Evolutionary conservation across 345 rosid genomes (phyloP), one percentile per base, ranked within the genome.

Genomic region (Populus ilicifolia): DNA sequence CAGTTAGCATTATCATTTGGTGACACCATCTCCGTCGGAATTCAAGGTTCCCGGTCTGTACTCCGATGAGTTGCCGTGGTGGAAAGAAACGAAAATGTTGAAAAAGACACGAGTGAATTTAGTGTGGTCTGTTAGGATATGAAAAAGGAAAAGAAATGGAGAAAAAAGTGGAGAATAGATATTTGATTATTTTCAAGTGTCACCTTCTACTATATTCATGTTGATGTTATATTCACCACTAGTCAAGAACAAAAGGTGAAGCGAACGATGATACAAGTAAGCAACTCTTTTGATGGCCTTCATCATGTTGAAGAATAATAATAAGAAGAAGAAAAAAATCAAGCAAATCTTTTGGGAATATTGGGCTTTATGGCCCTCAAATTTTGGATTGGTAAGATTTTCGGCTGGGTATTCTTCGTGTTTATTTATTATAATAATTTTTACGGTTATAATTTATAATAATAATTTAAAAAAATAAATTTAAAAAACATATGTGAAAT

Each of bases 1-100:
- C 89, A 88, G 71, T 77, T 85, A 73, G 80, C 72, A 74, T 73
- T 81, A 17, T 83, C 84, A 33, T 63, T 71, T 3, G 80, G 79
- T 18, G 84, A 83, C 2, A 77, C 76, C 87, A 85, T 71, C 35
- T 74, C 52, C 43, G 74, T 69, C 29, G 56, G 74, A 48, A 79
- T 54, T 69, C 73, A 27, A 72, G 73, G 62, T 71, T 72, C 64
- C 81, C 43, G 61, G 29, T 41, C 33, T 8, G 30, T 18, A 21
- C 36, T 27, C 7, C 20, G 29, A 30, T 36, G 50, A 18, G 21
- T 4, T 56, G 23, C 70, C 80, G 64, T 29, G 75, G 74, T n/a
- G 65, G 66, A 41, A 5, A 69, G 20, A 67, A 9, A 27, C 7
- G 11, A 44, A 36, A 50, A 63, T 11, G 30, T 7, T 29, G 69